Conservation (phyloP, 257 asterid genomes). For the Nicotiana tabacum region DNA sequence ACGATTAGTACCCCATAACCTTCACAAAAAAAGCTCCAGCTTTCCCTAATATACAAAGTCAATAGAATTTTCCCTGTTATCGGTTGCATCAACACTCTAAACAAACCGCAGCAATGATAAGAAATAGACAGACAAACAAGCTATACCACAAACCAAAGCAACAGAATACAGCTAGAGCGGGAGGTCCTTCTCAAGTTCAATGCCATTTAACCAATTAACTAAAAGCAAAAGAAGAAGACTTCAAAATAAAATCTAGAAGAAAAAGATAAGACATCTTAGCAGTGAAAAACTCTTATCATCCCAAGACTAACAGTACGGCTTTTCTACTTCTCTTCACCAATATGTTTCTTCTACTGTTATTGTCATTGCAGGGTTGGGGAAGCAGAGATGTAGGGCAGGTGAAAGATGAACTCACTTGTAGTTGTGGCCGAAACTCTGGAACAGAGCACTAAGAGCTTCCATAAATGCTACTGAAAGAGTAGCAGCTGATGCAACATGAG, state of each 20-base stretch:
- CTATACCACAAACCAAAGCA: not conserved
- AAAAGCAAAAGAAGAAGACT: not conserved
- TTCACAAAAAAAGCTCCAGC: not conserved
- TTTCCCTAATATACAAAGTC: not conserved
- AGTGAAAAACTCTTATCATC: not conserved
- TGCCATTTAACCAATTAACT: not conserved
- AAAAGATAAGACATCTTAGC: not conserved
- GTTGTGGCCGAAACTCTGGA: constrained; percentile 65
- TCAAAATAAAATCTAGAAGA: not conserved
- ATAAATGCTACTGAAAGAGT: constrained; percentile 92
- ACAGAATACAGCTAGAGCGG: not conserved
- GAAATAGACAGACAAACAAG: not conserved
- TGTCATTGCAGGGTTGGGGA: not conserved
- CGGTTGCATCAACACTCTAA: not conserved
- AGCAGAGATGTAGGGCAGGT: not conserved
- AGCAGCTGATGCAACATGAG: constrained; percentile 97
- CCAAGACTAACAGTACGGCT: not conserved
- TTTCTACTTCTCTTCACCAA: not conserved
- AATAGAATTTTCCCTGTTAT: not conserved
- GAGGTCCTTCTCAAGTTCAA: not conserved
- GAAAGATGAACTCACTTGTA: constrained; percentile 49
- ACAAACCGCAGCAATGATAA: not conserved
- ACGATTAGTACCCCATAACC: not conserved
- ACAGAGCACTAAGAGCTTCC: constrained; percentile 75
- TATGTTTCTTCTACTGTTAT: not conserved